phyloP scores from a whole-genome alignment of 306 rosid genomes.

The Benincasa hispida region DNA sequence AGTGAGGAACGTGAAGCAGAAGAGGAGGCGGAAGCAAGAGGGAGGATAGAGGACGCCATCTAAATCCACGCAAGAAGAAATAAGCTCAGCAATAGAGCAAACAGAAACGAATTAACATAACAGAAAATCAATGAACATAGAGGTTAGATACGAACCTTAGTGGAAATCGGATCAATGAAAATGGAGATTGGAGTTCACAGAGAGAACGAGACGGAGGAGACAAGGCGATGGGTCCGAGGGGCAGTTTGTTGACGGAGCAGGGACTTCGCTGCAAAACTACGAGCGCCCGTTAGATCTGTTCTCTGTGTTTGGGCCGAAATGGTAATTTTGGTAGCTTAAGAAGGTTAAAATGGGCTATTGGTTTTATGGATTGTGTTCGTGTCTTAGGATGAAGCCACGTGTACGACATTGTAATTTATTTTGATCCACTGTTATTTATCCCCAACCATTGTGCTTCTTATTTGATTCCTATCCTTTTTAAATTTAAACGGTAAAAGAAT shows the following conservation, averaged over 20 bases:
- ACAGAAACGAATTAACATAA: background rate
- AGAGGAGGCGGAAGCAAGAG: conserved; percentile 31
- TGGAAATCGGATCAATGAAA: background rate
- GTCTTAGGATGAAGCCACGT: background rate
- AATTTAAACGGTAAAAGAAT: no score
- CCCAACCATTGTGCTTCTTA: no score
- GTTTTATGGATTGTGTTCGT: background rate
- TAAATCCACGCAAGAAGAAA: background rate
- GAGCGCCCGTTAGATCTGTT: background rate
- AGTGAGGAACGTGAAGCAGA: conserved; percentile 34
- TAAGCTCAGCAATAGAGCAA: background rate
- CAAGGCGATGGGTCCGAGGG: background rate
- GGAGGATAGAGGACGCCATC: conserved; percentile 55
- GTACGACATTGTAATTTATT: background rate
- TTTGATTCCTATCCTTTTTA: background rate
- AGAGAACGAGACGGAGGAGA: background rate
- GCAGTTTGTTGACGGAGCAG: background rate
- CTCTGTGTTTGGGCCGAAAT: background rate
- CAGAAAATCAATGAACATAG: background rate
- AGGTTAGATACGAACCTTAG: background rate
- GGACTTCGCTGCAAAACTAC: background rate
- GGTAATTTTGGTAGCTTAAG: background rate
- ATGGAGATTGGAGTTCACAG: background rate
- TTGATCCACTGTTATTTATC: no score
- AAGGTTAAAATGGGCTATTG: background rate